Evolutionary conservation across 495 filamentous ascomycete genomes (phyloP).

Genomic region (Penicillium egyptiacum): DNA sequence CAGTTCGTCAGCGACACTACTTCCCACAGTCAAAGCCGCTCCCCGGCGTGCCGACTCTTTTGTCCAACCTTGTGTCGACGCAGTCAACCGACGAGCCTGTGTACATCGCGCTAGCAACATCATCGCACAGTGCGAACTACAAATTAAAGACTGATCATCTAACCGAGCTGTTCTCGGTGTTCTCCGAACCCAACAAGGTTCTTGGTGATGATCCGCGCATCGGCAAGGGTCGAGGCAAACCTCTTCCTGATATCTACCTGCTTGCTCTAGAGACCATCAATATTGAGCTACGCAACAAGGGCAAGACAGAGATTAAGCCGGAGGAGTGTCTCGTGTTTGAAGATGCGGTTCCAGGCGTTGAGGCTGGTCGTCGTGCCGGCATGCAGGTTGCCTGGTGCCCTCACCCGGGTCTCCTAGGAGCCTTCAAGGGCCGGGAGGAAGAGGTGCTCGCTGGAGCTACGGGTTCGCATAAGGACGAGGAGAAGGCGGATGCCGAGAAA

Average conservation of each 20-base stretch:
- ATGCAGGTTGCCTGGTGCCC: slow-evolving; percentile 96
- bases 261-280: slow-evolving; percentile 87
- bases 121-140: slow-evolving; percentile 69
- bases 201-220: slow-evolving; percentile 87
- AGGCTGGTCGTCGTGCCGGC: slow-evolving; percentile 85
- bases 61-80: slow-evolving; percentile 52
- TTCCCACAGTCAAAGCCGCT: slow-evolving; percentile 76
- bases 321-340: slow-evolving; percentile 97
- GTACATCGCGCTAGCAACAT: slow-evolving; percentile 85
- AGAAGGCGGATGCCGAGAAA: slow-evolving; percentile 46
- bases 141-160: slow-evolving; percentile 77
- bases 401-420: slow-evolving; percentile 73
- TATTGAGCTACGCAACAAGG: slow-evolving; percentile 54
- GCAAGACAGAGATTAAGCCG: slow-evolving; percentile 67
- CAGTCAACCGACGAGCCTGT: slow-evolving; percentile 51
- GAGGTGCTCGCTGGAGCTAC: slow-evolving; percentile 84
- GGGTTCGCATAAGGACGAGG: slow-evolving; percentile 61
- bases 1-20: slow-evolving; percentile 61
- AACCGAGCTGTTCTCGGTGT: slow-evolving; percentile 67
- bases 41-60: slow-evolving; percentile 71
- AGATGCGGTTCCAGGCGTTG: slow-evolving; percentile 88
- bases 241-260: slow-evolving; percentile 91
- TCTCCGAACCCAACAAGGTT: slow-evolving; percentile 66
- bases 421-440: slow-evolving; percentile 72
- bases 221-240: slow-evolving; percentile 78